A percentile compares a stretch with the other conserved stretches of the same genome.
Evolutionary conservation across 2,329 filamentous ascomycete genomes (phyloP).

Genomic region (Botryotinia convoluta): DNA sequence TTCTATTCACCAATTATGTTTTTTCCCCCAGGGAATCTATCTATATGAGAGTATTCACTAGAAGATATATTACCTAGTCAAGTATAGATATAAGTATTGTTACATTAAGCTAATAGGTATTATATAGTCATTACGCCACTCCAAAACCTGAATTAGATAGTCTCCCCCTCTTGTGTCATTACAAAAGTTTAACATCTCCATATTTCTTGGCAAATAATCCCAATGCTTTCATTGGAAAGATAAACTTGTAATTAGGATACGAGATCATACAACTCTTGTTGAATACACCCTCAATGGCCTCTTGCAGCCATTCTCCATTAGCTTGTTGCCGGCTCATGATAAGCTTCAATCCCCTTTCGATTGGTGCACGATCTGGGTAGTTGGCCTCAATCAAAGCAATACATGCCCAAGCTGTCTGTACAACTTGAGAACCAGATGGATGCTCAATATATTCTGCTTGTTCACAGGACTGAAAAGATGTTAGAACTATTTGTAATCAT

Average conservation of each 20-base stretch:
- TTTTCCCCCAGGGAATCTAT: neutral
- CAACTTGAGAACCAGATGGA: slow-evolving; percentile 74
- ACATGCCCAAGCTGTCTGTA: slow-evolving; percentile 90
- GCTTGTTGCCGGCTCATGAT: slow-evolving; percentile 80
- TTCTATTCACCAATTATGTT: neutral
- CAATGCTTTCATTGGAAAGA: slow-evolving; percentile 88
- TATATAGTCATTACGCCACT: neutral
- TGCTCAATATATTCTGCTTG: slow-evolving; percentile 73
- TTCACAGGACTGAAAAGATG: slow-evolving; percentile 63
- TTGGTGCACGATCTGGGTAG: slow-evolving; percentile 70
- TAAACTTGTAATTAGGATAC: slow-evolving; percentile 98
- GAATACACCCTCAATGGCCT: slow-evolving; percentile 96
- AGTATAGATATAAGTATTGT: neutral
- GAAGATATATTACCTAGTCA: neutral
- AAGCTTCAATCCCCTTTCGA: slow-evolving; percentile 72
- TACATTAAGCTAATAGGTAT: neutral
- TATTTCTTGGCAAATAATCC: slow-evolving; percentile 62
- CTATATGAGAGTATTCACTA: neutral
- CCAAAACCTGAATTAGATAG: neutral
- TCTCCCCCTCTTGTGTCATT: neutral
- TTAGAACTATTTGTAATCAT: slow-evolving; percentile 24
- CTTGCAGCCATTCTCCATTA: slow-evolving; percentile 94
- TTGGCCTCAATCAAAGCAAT: slow-evolving; percentile 79
- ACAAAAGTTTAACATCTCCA: slow-evolving; percentile 32
- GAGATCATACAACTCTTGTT: slow-evolving; percentile 99